Evolutionary conservation across 2,329 filamentous ascomycete genomes (phyloP).

Genomic region (Chrysoporthe deuterocubensis): DNA sequence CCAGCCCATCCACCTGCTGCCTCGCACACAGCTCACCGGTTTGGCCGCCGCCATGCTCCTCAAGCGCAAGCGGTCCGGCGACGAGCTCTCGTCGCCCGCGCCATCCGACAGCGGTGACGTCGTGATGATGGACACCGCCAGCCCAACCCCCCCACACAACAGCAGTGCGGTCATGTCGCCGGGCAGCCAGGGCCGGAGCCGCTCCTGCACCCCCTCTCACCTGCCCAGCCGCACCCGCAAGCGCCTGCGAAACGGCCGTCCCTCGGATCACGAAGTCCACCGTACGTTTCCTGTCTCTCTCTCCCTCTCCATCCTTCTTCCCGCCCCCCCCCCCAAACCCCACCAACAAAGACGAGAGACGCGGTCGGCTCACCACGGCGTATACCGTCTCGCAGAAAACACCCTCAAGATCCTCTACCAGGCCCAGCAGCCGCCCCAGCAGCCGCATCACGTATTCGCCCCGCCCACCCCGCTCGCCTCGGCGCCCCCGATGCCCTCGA

Average conservation of each 20-base stretch:
- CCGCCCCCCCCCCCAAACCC: neutral
- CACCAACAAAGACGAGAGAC: neutral
- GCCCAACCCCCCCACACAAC: constrained; percentile 34
- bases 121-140: constrained; percentile 38
- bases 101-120: constrained; percentile 38
- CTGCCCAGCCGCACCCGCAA: constrained; percentile 64
- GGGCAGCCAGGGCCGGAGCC: constrained; percentile 31
- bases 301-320: neutral
- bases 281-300: constrained; percentile 46
- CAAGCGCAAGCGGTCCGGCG: constrained; percentile 68
- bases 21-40: no score
- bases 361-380: neutral
- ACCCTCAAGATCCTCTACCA: constrained; percentile 63
- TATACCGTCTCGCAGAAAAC: constrained; percentile 46
- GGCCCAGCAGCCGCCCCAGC: constrained; percentile 48
- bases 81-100: constrained; percentile 52
- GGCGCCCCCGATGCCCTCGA: constrained; percentile 23
- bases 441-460: constrained; percentile 30
- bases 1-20: neutral
- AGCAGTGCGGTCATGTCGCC: constrained; percentile 32
- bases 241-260: constrained; percentile 62
- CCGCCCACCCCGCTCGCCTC: constrained; percentile 21
- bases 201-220: constrained; percentile 44
- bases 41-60: constrained; percentile 47
- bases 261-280: constrained; percentile 59